Evolutionary conservation across 352 stramenopile species (phyloP).

Genomic region (Globisporangium nunn): DNA sequence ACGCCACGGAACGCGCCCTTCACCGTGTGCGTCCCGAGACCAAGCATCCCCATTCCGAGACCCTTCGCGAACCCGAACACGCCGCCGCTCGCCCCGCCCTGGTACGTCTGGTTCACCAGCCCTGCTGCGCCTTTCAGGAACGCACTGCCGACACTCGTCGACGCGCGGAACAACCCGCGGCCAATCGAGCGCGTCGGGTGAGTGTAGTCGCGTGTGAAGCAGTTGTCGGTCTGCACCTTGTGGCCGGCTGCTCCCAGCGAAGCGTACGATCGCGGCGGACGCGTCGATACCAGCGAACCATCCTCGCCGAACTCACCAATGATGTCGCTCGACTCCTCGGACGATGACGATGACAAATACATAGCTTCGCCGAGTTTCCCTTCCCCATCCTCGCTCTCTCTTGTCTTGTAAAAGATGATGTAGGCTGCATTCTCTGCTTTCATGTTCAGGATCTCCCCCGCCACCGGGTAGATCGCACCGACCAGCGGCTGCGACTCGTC

Average conservation of each 20-base stretch:
- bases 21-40: conserved; percentile 76
- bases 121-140: conserved; percentile 79
- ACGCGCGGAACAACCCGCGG: conserved; percentile 70
- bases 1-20: conserved; percentile 83
- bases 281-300: conserved; percentile 11
- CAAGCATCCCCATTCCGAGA: conserved; percentile 81
- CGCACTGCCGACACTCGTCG: conserved; percentile 77
- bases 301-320: conserved; percentile 33
- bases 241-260: conserved; percentile 75
- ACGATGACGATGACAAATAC: conserved; percentile 41
- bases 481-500: conserved; percentile 63
- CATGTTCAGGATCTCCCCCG: conserved; percentile 63
- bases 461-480: conserved; percentile 60
- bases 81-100: conserved; percentile 73
- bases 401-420: conserved; percentile 86
- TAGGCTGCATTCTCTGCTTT: conserved; percentile 75
- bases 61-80: conserved; percentile 87
- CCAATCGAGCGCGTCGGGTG: conserved; percentile 76
- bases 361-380: conserved; percentile 31
- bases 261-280: conserved; percentile 64
- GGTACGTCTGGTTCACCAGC: conserved; percentile 82
- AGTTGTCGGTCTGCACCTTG: conserved; percentile 85
- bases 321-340: conserved; percentile 28
- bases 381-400: conserved; percentile 29
- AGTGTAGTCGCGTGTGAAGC: conserved; percentile 74